Evolutionary conservation across 345 rosid genomes (phyloP), one percentile per base, ranked within the genome.

Genomic region (Zanthoxylum bungeanum): DNA sequence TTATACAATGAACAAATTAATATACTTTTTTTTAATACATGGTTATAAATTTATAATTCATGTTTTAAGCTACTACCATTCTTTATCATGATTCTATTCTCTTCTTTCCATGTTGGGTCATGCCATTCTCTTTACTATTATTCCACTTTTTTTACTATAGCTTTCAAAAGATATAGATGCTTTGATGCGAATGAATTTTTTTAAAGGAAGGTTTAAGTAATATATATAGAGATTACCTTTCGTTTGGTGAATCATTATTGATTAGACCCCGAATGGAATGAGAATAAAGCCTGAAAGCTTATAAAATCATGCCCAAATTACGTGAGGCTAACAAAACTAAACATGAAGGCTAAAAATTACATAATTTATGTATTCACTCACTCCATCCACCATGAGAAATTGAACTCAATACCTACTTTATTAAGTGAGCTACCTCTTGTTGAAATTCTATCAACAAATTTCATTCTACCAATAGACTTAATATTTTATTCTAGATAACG

Each of bases 71-170:
- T 53, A 22, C 62, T 60, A 55, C 81, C 82, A 71, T 68, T 80
- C 76, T 70, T 77, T 75, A 57, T 68, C 78, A 84, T 79, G 85
- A 82, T 84, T 84, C 81, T 69, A 71, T 84, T 82, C 87, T 77
- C 84, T 82, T 85, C 84, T 84, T 85, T 83, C 83, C 27, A 82
- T 76, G 79, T 64, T n/a, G 65, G 77, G 80, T 66, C 77, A 62
- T 60, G 83, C 80, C 77, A 71, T 75, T 64, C 74, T 1, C 85
- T 84, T 79, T 79, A 42, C 52, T 70, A 56, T 69, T 64, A 71
- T 79, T 81, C 73, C 27, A 47, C 37, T 69, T 73, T 77, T n/a
- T 76, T 61, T 60, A 66, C 27, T 36, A 28, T 42, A 67, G 27
- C 75, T 53, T 56, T 28, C 60, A 34, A 67, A 76, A 69, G 64